Conservation (phyloP, 2,329 filamentous ascomycete genomes). For the Fusarium concolor region DNA sequence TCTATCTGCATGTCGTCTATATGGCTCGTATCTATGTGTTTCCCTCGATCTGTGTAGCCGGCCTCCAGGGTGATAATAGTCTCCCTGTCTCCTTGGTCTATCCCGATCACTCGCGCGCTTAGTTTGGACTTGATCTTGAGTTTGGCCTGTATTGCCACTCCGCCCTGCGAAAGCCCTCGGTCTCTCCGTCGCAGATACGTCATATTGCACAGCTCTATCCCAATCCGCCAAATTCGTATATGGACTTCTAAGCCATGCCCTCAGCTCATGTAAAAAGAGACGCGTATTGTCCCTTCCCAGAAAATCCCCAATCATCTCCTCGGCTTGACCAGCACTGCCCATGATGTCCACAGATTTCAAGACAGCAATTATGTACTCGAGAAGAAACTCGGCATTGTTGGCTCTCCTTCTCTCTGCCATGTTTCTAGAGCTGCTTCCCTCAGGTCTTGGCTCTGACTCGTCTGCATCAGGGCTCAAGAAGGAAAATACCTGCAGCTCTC, state of each 20-base stretch:
- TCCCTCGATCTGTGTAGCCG: slow-evolving; percentile 7
- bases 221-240: slow-evolving; percentile 78
- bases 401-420: slow-evolving; percentile 53
- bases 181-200: slow-evolving; percentile 13
- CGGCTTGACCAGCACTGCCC: slow-evolving; percentile 80
- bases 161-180: not conserved
- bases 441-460: slow-evolving; percentile 7
- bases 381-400: slow-evolving; percentile 83
- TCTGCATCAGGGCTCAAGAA: slow-evolving; percentile 66
- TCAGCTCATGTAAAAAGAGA: slow-evolving; percentile 86
- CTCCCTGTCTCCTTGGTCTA: slow-evolving; percentile 29
- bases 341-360: slow-evolving; percentile 86
- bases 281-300: slow-evolving; percentile 78
- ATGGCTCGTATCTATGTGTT: slow-evolving; percentile 31
- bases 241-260: slow-evolving; percentile 85
- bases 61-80: slow-evolving; percentile 45
- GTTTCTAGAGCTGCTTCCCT: slow-evolving; percentile 4
- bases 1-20: slow-evolving; percentile 12
- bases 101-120: not conserved
- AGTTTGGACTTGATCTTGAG: not conserved
- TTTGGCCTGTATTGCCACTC: not conserved
- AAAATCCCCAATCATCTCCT: slow-evolving; percentile 82
- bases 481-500: slow-evolving; percentile 85
- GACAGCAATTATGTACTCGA: slow-evolving; percentile 88
- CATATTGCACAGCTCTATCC: slow-evolving; percentile 84